phyloP scores from a whole-genome alignment of 495 filamentous ascomycete species.

The Annulohypoxylon maeteangense region DNA sequence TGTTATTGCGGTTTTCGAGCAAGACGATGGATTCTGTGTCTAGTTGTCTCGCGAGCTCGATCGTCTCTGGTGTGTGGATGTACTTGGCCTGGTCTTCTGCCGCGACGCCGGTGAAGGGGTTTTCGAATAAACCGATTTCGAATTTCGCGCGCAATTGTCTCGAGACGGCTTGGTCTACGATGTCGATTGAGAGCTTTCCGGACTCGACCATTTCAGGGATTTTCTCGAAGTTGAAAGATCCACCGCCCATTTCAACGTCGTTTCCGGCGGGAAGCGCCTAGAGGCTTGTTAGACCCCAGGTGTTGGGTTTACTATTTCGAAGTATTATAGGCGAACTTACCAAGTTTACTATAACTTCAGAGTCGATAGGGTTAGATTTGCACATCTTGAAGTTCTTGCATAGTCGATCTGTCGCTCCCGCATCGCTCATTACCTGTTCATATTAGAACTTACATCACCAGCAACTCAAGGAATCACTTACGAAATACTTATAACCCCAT shows the following conservation, averaged over 20 bases:
- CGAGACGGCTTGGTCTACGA: slow-evolving; percentile 72
- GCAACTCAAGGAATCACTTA: slow-evolving; percentile 48
- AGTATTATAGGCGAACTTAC: slow-evolving; percentile 18
- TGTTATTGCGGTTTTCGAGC: slow-evolving; percentile 71
- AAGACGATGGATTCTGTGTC: slow-evolving; percentile 77
- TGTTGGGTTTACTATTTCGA: background rate
- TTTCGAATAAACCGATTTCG: slow-evolving; percentile 73
- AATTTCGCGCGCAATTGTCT: slow-evolving; percentile 72
- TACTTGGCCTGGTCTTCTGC: slow-evolving; percentile 61
- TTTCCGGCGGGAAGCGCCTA: slow-evolving; percentile 71
- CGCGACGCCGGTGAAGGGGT: slow-evolving; percentile 67
- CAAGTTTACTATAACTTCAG: slow-evolving; percentile 59
- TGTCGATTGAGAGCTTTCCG: slow-evolving; percentile 63
- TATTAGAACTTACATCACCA: slow-evolving; percentile 1
- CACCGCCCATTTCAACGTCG: slow-evolving; percentile 81
- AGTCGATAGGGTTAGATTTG: slow-evolving; percentile 65
- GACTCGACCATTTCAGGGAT: slow-evolving; percentile 71
- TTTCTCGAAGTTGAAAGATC: slow-evolving; percentile 72
- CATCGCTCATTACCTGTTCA: slow-evolving; percentile 58
- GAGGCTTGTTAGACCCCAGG: background rate
- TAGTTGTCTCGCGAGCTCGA: slow-evolving; percentile 67
- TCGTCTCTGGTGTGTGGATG: slow-evolving; percentile 66
- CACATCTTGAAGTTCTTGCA: slow-evolving; percentile 73
- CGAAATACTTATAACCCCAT: slow-evolving; percentile 75
- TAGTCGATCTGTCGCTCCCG: slow-evolving; percentile 73